Evolutionary conservation across 2,329 filamentous ascomycete species (phyloP).

Genomic region (Fusarium palustre): DNA sequence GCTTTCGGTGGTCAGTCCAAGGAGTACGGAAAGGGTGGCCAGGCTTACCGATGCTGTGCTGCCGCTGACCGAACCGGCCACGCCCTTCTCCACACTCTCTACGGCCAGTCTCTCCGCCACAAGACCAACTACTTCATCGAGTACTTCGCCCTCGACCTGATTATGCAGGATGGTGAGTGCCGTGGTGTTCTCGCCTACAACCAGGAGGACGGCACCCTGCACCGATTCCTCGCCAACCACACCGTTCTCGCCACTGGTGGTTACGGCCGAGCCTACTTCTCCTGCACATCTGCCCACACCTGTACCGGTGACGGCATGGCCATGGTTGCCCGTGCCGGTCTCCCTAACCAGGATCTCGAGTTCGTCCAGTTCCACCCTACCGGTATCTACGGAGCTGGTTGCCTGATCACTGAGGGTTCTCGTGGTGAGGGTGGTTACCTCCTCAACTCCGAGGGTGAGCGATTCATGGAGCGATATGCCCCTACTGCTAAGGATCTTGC

Average conservation of each 20-base stretch:
- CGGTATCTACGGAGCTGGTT: conserved; percentile 98
- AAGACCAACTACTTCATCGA: conserved; percentile 99
- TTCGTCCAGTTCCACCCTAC: conserved; percentile 99
- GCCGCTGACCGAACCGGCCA: conserved; percentile 97
- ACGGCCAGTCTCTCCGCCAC: conserved; percentile 95
- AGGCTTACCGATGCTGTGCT: conserved; percentile 97
- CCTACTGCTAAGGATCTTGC: conserved; percentile 98
- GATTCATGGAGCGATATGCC: conserved; percentile 99
- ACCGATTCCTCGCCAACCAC: conserved; percentile 96
- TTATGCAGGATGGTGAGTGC: conserved; percentile 98
- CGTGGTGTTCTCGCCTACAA: conserved; percentile 98
- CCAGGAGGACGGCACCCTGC: conserved; percentile 97
- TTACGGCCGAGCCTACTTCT: conserved; percentile 98
- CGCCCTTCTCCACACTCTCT: conserved; percentile 97
- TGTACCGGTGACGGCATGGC: conserved; percentile 99
- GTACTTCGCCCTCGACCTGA: conserved; percentile 95
- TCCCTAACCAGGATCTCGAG: conserved; percentile 98
- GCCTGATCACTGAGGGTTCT: conserved; percentile 96
- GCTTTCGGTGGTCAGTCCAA: conserved; percentile 98
- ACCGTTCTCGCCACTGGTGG: conserved; percentile 97
- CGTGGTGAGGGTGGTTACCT: conserved; percentile 99
- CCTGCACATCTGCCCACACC: conserved; percentile 96
- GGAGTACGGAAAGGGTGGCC: conserved; percentile 94
- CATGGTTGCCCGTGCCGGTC: conserved; percentile 97
- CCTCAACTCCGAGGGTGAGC: conserved; percentile 96